Base-by-base conservation (phyloP, 345 rosid genomes). In the Gossypium ekmanianum region DNA sequence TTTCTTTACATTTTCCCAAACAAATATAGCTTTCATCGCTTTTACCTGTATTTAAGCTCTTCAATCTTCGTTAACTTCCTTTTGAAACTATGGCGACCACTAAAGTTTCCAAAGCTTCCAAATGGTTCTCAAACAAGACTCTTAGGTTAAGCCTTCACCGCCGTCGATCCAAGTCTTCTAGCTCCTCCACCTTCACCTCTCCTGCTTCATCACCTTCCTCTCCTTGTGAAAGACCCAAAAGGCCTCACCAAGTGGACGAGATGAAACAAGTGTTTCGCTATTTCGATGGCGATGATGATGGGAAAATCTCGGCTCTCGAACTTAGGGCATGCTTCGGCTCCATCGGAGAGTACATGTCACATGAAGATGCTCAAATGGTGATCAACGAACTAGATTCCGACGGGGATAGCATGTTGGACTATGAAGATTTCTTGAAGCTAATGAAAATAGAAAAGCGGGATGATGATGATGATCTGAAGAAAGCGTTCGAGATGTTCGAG, bases 401-500 rank as follows among this genome's bases (percentile, higher is more conserved):
- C 52, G 92, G 90, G 1, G 99, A 94, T 54, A 83, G 77, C 9
- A 73, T 91, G 78, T 7, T 94, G 12, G 94, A 88, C 61, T 92
- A 89, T 51, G 78, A 83, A 2, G 99, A 94, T 41, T 94, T 94
- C 55, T 39, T 83, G 80, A 86, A 80, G 76, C 55, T 94, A 63
- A 87, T 92, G 97, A 71, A 77, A 34, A 74, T 72, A 34, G 78
- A 61, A 17, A 68, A 7, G 16, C 3, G 69, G 1, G 80, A 81
- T 6, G 68, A 63, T 0, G 85, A 87, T n/a, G 84, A 86, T 26
- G 98, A 92, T 44, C 81, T 92, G 68, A 88, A 81, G 71, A 84
- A 47, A 74, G 99, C 97, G 2, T 95, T 95, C 66, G 95, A 89
- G 85, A 92, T 95, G 97, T 95, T 88, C 67, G 96, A 92, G 74